Conservation (phyloP, 192 early-diverging fungal species). For the Thamnidium elegans region DNA sequence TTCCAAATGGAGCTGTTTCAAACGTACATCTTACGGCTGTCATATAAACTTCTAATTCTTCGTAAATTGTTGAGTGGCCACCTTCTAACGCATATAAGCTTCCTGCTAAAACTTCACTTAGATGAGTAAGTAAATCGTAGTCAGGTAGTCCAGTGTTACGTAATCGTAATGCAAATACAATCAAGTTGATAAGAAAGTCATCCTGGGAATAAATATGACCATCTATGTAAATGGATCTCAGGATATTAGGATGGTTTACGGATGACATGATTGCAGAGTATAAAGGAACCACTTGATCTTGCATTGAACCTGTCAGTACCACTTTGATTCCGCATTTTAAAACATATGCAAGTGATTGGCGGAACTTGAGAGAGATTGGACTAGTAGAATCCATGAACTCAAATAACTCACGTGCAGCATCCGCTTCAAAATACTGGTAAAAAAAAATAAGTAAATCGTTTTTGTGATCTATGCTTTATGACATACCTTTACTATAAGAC, state of each 20-base stretch:
- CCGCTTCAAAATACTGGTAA: conserved; percentile 74
- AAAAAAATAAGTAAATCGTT: background rate
- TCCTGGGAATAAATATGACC: conserved; percentile 78
- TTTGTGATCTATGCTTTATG: background rate
- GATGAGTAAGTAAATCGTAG: conserved; percentile 80
- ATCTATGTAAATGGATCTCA: conserved; percentile 90
- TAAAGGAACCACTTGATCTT: conserved; percentile 95
- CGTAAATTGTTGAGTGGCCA: conserved; percentile 94
- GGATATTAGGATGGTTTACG: conserved; percentile 72
- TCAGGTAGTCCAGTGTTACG: conserved; percentile 88
- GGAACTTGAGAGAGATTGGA: conserved; percentile 65
- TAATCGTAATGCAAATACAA: conserved; percentile 82
- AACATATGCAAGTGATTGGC: conserved; percentile 63
- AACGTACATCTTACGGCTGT: conserved; percentile 50
- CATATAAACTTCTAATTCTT: conserved; percentile 83
- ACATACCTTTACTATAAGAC: conserved; percentile 67
- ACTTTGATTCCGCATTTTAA: conserved; percentile 67
- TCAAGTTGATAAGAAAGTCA: conserved; percentile 85
- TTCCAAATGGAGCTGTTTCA: conserved; percentile 43
- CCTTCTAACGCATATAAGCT: conserved; percentile 82
- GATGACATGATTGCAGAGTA: conserved; percentile 73
- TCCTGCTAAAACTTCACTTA: conserved; percentile 86
- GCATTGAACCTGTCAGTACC: conserved; percentile 81
- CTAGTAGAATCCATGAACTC: conserved; percentile 85
- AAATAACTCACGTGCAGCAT: conserved; percentile 90